Evolutionary conservation across 345 rosid species (phyloP), one percentile per base, ranked within the genome.

Genomic region (Citrus trifoliata): DNA sequence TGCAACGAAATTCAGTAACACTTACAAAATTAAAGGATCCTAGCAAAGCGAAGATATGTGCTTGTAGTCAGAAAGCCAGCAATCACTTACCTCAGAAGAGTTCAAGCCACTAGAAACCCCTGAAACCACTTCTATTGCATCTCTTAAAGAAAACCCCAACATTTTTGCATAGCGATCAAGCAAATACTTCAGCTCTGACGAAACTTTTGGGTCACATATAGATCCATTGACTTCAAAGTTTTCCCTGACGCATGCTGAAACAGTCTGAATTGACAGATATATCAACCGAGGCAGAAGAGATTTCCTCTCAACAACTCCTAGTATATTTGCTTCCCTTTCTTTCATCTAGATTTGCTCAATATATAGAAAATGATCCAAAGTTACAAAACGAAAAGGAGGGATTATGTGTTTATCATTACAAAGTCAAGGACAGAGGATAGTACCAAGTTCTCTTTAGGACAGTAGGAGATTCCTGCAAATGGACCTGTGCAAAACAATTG

Each of bases 271-370:
- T n/a, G 99, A 94, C 73, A 93, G 84, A 79, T 86, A 93, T 78
- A 96, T 80, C 91, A 96, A 72, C 64, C 98, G 94, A 51, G 99
- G 98, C 68, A 96, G 85, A 79, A 96, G 93, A 79, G 94, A 90
- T 82, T 81, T 93, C 87, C 87, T 89, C 82, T 87, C 97, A 76
- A 94, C 79, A 25, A 80, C 76, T 67, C 83, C 77, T 79, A 84
- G 82, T 12, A 85, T 75, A 78, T 79, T 86, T 85, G 87, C 89
- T 86, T 94, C 97, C 82, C 91, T 87, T 82, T 89, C 94, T 82
- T 88, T 84, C 53, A 78, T 82, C 99, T 94, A 80, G 75, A 82
- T 61, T 63, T 71, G 21, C 12, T 77, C 42, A 82, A 60, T 35
- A 83, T 66, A 64, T 51, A 60, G 21, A 70, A 60, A 37, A 72